Percentiles rank a stretch among this genome's conserved stretches.
Conservation (phyloP, 805 yeast genomes). For the Myxozyma nipponensis region DNA sequence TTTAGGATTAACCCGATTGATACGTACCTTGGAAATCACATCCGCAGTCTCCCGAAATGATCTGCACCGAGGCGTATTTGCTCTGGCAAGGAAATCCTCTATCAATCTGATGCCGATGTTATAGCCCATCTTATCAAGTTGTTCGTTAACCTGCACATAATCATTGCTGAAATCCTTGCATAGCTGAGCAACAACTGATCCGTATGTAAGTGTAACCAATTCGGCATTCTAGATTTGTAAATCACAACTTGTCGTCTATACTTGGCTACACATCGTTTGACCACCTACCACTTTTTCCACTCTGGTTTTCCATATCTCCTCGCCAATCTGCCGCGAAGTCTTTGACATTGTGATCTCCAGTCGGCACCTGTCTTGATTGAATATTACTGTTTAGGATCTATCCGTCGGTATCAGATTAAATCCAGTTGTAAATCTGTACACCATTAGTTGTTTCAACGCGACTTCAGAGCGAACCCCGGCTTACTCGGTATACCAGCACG, state of each 20-base stretch:
- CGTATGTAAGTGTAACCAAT: constrained; percentile 89
- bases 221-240: constrained; percentile 63
- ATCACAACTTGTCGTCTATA: background rate
- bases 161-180: constrained; percentile 78
- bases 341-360: constrained; percentile 35
- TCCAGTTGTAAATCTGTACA: too few relatives aligned
- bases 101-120: constrained; percentile 87
- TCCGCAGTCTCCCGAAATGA: constrained; percentile 84
- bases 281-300: constrained; percentile 75
- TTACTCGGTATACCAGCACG: too few relatives aligned
- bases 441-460: too few relatives aligned
- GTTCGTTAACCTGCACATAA: constrained; percentile 73
- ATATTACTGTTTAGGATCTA: too few relatives aligned
- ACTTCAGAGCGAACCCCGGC: too few relatives aligned
- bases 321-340: constrained; percentile 55
- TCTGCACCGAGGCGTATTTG: constrained; percentile 79
- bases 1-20: background rate
- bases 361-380: too few relatives aligned
- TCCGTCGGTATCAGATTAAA: too few relatives aligned
- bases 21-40: constrained; percentile 55
- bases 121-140: constrained; percentile 90
- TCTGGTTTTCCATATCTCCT: constrained; percentile 85
- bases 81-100: constrained; percentile 87
- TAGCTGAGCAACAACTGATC: constrained; percentile 86
- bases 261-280: background rate